These are phyloP conservation scores for Dioscorea zingiberensis DNA, from an alignment of 106 monocot species.

Conservation along the genomic window DNA sequence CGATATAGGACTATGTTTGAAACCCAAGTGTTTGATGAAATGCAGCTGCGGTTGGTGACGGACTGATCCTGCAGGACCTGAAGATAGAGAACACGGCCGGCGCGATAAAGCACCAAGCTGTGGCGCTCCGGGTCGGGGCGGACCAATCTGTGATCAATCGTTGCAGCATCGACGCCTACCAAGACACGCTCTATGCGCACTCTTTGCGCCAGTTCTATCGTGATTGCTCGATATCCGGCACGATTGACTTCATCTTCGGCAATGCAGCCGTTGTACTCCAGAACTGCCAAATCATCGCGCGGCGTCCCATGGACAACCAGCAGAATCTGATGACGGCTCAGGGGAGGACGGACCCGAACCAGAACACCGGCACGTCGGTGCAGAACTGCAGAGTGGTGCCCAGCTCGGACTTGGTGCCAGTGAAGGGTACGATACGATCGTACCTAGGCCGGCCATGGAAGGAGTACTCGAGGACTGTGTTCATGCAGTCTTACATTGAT, in stretches of 20 bases:
- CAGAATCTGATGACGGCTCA: conserved; percentile 31
- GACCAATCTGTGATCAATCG: conserved; percentile 28
- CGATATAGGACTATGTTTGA: too few species aligned
- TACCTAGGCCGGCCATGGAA: conserved; percentile 49
- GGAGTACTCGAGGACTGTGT: conserved; percentile 37
- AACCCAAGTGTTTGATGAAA: too few species aligned
- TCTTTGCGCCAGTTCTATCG: conserved; percentile 36
- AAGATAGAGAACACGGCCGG: conserved; percentile 66
- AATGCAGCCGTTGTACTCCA: conserved; percentile 41
- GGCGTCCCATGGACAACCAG: conserved; percentile 24
- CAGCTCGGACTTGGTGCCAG: conserved; percentile 20
- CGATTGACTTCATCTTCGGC: conserved; percentile 44
- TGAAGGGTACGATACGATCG: conserved; percentile 1
- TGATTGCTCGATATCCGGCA: conserved; percentile 28
- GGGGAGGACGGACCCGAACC: conserved; percentile 32
- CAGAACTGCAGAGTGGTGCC: conserved; percentile 23
- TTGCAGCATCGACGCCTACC: conserved; percentile 23
- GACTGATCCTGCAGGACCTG: conserved; percentile 33
- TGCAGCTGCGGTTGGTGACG: conserved; percentile 31
- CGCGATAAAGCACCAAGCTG: conserved; percentile 59
- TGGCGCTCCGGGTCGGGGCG: conserved; percentile 39
- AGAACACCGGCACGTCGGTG: conserved; percentile 38
- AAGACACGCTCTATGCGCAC: conserved; percentile 46
- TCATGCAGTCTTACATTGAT: conserved; percentile 32
- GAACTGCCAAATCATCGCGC: conserved; percentile 21